Conservation (phyloP, 352 stramenopile genomes). For the Pythium dissotocum region DNA sequence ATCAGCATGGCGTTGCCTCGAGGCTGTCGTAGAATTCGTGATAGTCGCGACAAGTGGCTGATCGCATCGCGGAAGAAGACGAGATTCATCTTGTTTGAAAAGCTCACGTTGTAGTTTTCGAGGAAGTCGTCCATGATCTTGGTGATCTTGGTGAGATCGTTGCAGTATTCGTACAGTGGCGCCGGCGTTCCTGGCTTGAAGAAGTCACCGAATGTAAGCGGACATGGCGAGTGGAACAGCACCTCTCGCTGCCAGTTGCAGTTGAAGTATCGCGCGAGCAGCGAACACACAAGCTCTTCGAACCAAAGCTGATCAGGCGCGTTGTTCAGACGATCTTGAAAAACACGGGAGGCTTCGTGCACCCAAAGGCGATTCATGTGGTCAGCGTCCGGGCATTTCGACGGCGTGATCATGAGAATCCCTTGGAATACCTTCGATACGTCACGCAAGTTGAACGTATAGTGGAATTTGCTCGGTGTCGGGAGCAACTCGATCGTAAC, state of each 20-base stretch:
- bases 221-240: conserved; percentile 87
- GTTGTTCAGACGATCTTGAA: conserved; percentile 93
- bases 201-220: conserved; percentile 93
- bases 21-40: conserved; percentile 91
- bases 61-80: conserved; percentile 96
- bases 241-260: conserved; percentile 76
- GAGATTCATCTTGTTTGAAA: conserved; percentile 94
- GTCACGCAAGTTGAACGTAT: conserved; percentile 96
- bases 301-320: conserved; percentile 89
- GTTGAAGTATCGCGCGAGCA: conserved; percentile 78
- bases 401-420: conserved; percentile 91
- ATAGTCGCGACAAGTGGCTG: conserved; percentile 86
- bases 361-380: conserved; percentile 91
- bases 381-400: conserved; percentile 79
- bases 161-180: conserved; percentile 85
- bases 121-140: conserved; percentile 91
- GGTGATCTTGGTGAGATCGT: conserved; percentile 77
- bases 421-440: conserved; percentile 96
- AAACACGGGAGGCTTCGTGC: conserved; percentile 91
- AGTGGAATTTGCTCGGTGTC: conserved; percentile 92
- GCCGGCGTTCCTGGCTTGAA: conserved; percentile 78
- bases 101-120: conserved; percentile 94
- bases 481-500: conserved; percentile 92
- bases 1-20: conserved; percentile 96
- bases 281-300: conserved; percentile 82